Percentiles rank a stretch among this genome's conserved stretches.
Evolutionary conservation across 1,284 basidiomycete genomes (phyloP).

Genomic region (Mixia osmundae): DNA sequence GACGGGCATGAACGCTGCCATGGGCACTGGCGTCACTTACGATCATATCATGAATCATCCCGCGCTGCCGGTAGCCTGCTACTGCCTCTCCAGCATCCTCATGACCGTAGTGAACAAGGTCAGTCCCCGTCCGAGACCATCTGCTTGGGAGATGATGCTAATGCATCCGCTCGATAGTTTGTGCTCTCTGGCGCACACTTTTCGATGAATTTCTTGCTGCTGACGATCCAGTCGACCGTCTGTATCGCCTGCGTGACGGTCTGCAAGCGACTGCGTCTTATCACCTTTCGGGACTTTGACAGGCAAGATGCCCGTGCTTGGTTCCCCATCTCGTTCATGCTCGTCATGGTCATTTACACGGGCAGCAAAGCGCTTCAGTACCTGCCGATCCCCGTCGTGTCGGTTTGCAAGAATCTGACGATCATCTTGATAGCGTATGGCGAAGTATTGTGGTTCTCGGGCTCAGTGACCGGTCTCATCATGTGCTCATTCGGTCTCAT

Average conservation of each 20-base stretch:
- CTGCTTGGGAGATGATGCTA: not conserved
- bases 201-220: conserved; percentile 87
- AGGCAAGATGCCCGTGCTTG: conserved; percentile 64
- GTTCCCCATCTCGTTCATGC: conserved; percentile 80
- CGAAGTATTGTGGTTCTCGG: conserved; percentile 91
- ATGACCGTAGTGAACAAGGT: conserved; percentile 99
- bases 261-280: conserved; percentile 51
- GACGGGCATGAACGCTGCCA: no score
- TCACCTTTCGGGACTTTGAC: conserved; percentile 72
- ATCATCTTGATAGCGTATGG: conserved; percentile 98
- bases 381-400: conserved; percentile 58
- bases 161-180: conserved; percentile 42
- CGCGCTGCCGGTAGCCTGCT: conserved; percentile 10
- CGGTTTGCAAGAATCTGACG: conserved; percentile 98
- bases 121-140: conserved; percentile 10
- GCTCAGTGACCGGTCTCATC: conserved; percentile 63
- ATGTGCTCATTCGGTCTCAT: conserved; percentile 79
- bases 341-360: conserved; percentile 91
- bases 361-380: conserved; percentile 96
- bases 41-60: conserved; percentile 4
- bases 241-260: conserved; percentile 51
- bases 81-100: conserved; percentile 79
- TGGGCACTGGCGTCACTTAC: no score
- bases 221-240: conserved; percentile 71
- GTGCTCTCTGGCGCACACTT: conserved; percentile 84